A percentile compares a stretch with the other conserved stretches of the same genome.
Conservation (phyloP, 139 green algal genomes). For the Chlorella sp. region DNA sequence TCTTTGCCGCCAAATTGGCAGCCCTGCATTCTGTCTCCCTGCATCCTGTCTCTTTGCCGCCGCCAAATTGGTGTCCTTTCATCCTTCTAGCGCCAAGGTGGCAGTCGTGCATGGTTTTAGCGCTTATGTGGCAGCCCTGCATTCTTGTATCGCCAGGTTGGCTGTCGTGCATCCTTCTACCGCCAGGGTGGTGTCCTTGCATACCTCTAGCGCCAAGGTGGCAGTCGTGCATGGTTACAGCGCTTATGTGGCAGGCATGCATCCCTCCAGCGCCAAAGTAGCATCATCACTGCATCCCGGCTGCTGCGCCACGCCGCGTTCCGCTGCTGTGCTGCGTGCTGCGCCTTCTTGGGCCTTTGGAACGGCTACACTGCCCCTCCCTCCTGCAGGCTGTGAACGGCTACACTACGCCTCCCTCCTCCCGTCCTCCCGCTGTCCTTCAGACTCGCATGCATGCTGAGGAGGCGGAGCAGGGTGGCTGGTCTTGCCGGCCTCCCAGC, state of each 20-base stretch:
- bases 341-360: not conserved
- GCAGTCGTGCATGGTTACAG: not conserved
- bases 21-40: not conserved
- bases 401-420: not conserved
- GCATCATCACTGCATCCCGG: not conserved
- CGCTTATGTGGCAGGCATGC: too few species aligned
- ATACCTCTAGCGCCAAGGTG: too few species aligned
- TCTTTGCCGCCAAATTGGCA: too few species aligned
- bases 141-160: too few species aligned
- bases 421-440: not conserved
- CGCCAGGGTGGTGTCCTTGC: too few species aligned
- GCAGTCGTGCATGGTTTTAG: not conserved
- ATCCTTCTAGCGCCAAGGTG: too few species aligned
- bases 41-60: not conserved
- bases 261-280: too few species aligned
- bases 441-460: not conserved
- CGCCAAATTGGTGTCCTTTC: too few species aligned
- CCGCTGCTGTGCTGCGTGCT: not conserved
- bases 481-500: not conserved
- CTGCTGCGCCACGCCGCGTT: too few species aligned
- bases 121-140: too few species aligned
- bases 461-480: not conserved
- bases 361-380: not conserved
- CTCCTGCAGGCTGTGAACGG: not conserved
- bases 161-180: not conserved